Conservation (phyloP, 176 grass and related monocot genomes). For the Avena atlantica region DNA sequence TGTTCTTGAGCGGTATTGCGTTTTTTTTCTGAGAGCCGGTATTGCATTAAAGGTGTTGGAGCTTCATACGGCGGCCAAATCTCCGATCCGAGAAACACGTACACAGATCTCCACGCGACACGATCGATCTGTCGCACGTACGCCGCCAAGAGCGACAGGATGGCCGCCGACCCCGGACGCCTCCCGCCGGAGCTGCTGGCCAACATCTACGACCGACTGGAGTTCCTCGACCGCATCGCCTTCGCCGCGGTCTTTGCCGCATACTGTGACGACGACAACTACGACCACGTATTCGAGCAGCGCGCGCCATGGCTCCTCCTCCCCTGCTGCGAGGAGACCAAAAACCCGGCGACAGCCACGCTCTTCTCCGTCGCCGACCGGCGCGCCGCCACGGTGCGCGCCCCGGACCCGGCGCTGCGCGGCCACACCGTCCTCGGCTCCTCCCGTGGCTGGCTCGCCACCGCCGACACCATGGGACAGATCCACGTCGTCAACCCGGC, state of each 20-base stretch:
- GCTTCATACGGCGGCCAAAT: no score
- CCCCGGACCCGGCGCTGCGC: background rate
- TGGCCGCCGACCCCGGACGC: background rate
- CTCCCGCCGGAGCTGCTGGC: constrained; percentile 2
- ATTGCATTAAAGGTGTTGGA: no score
- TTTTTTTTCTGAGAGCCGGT: no score
- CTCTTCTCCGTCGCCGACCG: constrained; percentile 14
- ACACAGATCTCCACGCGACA: no score
- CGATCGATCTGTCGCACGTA: no score
- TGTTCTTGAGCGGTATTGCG: no score
- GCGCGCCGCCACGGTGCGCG: no score
- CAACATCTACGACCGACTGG: constrained; percentile 15
- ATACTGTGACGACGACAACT: background rate
- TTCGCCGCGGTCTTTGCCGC: background rate
- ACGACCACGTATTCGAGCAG: no score
- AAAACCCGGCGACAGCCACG: background rate
- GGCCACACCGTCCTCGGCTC: background rate
- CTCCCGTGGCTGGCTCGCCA: constrained; percentile 18
- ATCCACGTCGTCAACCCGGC: constrained; percentile 8
- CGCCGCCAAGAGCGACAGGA: background rate
- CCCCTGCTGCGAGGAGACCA: background rate
- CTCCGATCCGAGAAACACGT: no score
- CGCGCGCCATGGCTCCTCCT: constrained; percentile 11
- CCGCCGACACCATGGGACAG: background rate
- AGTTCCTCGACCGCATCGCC: constrained; percentile 9